These are phyloP conservation scores for Carex myosuroides DNA, from an alignment of 176 grass and related monocot genomes.

Conservation along the genomic window DNA sequence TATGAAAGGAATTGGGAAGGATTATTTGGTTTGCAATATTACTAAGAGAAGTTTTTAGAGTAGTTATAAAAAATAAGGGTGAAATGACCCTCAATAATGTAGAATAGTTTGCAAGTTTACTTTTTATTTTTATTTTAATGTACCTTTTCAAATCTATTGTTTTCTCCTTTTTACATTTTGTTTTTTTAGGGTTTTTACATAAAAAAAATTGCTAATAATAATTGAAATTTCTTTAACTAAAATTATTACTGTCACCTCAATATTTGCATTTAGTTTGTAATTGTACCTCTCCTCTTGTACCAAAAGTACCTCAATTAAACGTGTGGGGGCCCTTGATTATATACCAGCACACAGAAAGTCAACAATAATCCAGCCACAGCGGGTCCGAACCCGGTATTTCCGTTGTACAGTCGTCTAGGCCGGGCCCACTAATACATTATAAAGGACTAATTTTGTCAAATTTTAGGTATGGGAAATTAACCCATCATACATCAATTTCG, in stretches of 20 bases:
- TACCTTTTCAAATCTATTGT: no score
- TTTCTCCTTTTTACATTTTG: no score
- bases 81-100: not conserved
- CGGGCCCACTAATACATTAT: conserved; percentile 19
- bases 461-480: conserved; percentile 22
- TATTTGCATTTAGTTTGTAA: not conserved
- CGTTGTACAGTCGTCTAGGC: not conserved
- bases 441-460: conserved; percentile 27
- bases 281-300: not conserved
- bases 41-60: not conserved
- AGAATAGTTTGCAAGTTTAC: no score
- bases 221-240: not conserved
- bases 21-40: not conserved
- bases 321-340: not conserved
- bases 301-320: not conserved
- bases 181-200: no score
- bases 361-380: not conserved
- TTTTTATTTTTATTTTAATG: no score
- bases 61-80: not conserved
- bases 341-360: not conserved
- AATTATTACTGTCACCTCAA: not conserved
- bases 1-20: not conserved
- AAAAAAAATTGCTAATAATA: not conserved
- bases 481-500: conserved; percentile 14
- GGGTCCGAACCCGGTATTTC: not conserved